Conservation (phyloP, 1,284 basidiomycete species). For the Cryptococcus wingfieldii region DNA sequence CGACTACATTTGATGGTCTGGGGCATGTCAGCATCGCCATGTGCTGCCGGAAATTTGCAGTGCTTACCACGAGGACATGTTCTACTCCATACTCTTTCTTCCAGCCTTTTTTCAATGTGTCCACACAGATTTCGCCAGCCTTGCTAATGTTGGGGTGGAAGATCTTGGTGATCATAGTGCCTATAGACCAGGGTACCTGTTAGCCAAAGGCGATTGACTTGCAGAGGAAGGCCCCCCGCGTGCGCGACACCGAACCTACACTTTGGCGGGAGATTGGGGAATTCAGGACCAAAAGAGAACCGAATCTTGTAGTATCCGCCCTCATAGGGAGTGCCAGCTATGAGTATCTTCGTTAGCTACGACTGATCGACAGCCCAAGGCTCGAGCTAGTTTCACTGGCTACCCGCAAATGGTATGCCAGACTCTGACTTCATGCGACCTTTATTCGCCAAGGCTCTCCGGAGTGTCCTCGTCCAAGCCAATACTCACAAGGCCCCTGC, state of each 20-base stretch:
- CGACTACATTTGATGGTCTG: constrained; percentile 70
- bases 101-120: constrained; percentile 97
- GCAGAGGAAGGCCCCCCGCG: neutral
- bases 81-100: constrained; percentile 82
- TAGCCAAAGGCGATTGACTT: neutral
- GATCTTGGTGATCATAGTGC: constrained; percentile 85
- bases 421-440: neutral
- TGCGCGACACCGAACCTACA: constrained; percentile 58
- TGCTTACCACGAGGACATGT: constrained; percentile 68
- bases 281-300: constrained; percentile 79
- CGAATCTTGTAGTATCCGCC: constrained; percentile 84
- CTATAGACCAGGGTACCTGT: constrained; percentile 48
- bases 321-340: constrained; percentile 85
- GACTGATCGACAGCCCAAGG: neutral
- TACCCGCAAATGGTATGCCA: neutral
- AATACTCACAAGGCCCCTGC: constrained; percentile 43
- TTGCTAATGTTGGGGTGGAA: constrained; percentile 94
- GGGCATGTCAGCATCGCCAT: neutral
- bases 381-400: neutral
- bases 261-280: constrained; percentile 84
- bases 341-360: neutral
- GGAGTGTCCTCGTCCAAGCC: neutral
- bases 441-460: neutral
- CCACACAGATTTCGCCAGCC: constrained; percentile 90
- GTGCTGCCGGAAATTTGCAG: too few relatives aligned